A percentile compares a stretch with the other conserved stretches of the same genome.
These are phyloP conservation scores for Selenicereus undatus DNA, from an alignment of 148 eudicot genomes.

Conservation along the genomic window DNA sequence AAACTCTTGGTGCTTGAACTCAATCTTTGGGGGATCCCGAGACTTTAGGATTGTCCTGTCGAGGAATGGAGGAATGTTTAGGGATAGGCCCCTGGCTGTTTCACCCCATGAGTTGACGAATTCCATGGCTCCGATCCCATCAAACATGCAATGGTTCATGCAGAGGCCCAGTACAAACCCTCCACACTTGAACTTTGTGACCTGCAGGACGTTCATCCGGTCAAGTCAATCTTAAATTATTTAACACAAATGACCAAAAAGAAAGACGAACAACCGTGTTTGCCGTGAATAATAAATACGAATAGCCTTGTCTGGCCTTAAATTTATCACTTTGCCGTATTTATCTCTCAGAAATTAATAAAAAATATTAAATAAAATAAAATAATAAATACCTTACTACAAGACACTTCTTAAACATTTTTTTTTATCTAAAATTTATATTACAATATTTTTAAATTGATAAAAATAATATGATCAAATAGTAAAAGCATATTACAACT, in stretches of 20 bases:
- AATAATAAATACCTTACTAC: too few species aligned
- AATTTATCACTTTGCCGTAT: too few species aligned
- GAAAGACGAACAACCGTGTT: too few species aligned
- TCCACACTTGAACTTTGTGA: constrained; percentile 60
- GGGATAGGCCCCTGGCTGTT: constrained; percentile 43
- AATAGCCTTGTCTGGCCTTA: too few species aligned
- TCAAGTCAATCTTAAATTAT: neutral
- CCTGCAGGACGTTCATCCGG: constrained; percentile 30
- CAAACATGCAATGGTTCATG: constrained; percentile 51
- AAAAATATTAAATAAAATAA: too few species aligned
- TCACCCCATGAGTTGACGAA: constrained; percentile 60
- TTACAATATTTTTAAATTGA: too few species aligned
- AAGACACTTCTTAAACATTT: too few species aligned
- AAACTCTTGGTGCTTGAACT: constrained; percentile 46
- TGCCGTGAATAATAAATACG: too few species aligned
- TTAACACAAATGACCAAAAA: neutral
- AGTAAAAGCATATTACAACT: too few species aligned
- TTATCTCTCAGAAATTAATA: too few species aligned
- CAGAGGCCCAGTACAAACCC: constrained; percentile 48
- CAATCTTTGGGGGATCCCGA: constrained; percentile 42
- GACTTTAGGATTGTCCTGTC: constrained; percentile 42
- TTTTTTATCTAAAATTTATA: too few species aligned
- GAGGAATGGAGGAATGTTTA: constrained; percentile 33
- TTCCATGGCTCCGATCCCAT: constrained; percentile 53
- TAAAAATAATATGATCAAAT: too few species aligned